Base-by-base conservation (phyloP, 1,284 basidiomycete genomes). In the Malassezia dermatis region DNA sequence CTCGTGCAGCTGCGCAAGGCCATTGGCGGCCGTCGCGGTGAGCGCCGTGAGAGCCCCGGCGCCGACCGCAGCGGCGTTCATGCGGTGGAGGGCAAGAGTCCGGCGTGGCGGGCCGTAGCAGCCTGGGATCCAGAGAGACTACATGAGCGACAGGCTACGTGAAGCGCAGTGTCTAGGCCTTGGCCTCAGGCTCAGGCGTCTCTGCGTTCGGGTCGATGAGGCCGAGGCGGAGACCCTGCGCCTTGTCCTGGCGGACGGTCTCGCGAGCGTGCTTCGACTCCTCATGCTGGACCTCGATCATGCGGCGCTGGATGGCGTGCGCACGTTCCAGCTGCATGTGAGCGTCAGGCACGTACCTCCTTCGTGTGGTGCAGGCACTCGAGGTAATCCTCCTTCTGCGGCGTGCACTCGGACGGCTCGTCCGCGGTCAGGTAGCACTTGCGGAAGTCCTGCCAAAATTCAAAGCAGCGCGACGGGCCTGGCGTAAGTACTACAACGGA, bases 361-460 rank as follows among this genome's bases (percentile, higher is more conserved):
- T 93, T 88, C 40, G 82, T 84, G 72, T 86, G 84, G 75, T 94
- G 90, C 57, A 95, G 78, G 76, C 91, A 95, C 76, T 94, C 89
- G 55, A 94, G 75, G 78, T 95, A 95, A 76, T 94, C 90, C 61
- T 87, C 87, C 59, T 83, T 84, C 63, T 84, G 84, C 15, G 79
- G 76, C 15, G 80, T 76, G 76, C 90, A 95, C 68, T 88, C 80
- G 42, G 77, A 76, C 1, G 89, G 88, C 43, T 79, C 79, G 63
- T 91, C 88, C 45, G 89, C 83, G 56, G 82, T 79, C 8, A 86
- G 84, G 75, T 94, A 95, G 78, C 90, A 95, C 85, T 94, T 77
- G 45, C 76, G 73, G 66, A 78, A 78, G 54, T 78, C 76, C 66
- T 91, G 88, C 89, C 90, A 95, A 77, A 86, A 88, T 6, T 82